Base-by-base conservation (phyloP, 768 basidiomycete species). In the Hypsizygus marmoreus region DNA sequence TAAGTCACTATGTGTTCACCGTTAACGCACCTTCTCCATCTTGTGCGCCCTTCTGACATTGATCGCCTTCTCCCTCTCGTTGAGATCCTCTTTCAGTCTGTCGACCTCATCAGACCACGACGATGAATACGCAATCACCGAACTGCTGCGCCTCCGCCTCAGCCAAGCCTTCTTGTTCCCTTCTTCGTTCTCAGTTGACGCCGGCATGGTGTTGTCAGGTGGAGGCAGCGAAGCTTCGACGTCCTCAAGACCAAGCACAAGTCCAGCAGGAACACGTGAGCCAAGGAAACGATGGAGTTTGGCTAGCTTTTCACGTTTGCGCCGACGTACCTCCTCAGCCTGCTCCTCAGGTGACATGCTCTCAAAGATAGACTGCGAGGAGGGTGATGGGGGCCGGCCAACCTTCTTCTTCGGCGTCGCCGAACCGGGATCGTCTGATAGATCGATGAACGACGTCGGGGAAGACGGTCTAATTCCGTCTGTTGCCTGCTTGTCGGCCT, bases 261-360 rank as follows among this genome's bases (percentile, higher is more conserved):
- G 77, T 52, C 81, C 77, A 11, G 77, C 62, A 6, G 90, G 90
- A 20, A 93, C 85, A 24, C 80, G 79, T 14, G 87, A 89, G n/a
- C 90, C 91, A 25, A 92, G 75, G 67, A 86, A 91, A 35, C 91
- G 86, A 65, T 92, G 88, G 4, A 93, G 75, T 62, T 83, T 91
- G 3, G 86, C 86, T 35, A 93, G 70, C 54, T 83, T 82, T 54
- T 88, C 86, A 40, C 90, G 76, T 65, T 86, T 89, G 50, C 79
- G 77, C 45, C 80, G 72, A 49, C 78, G 78, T 48, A 84, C 81
- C 16, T 80, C 78, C 39, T 89, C 87, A 13, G 68, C 76, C 48
- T 69, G 74, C 48, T 75, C 74, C 44, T 82, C 79, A 17, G 75
- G 67, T 38, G 76, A 67, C 58, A 81, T 57, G 40, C 68, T 71